Evolutionary conservation across 306 rosid genomes (phyloP).

Genomic region (Spatholobus suberectus): DNA sequence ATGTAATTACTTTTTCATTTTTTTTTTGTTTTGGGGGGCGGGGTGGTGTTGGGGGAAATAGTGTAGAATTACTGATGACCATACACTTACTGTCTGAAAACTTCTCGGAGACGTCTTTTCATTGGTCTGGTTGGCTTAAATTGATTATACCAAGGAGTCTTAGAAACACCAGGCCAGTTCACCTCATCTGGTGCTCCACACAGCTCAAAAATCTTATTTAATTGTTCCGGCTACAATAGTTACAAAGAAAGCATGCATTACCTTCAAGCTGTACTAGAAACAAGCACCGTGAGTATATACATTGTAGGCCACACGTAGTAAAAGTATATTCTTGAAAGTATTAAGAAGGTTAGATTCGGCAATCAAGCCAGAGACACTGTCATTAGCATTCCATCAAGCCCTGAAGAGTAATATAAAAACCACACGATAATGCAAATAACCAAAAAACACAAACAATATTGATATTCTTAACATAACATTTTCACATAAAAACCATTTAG

Average conservation of each 20-base stretch:
- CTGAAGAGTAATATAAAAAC: background rate
- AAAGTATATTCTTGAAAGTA: background rate
- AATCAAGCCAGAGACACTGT: background rate
- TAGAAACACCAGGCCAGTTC: no score
- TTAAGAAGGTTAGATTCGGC: background rate
- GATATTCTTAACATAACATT: no score
- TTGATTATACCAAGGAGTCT: constrained; percentile 70
- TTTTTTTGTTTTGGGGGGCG: no score
- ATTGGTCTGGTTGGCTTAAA: constrained; percentile 69
- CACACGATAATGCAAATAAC: background rate
- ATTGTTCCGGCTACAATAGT: constrained; percentile 69
- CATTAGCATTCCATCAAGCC: constrained; percentile 8
- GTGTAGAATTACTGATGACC: constrained; percentile 6
- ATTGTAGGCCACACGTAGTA: background rate
- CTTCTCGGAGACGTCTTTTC: constrained; percentile 74
- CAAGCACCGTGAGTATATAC: background rate
- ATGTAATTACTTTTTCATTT: background rate
- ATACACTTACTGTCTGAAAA: constrained; percentile 60
- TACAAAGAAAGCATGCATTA: constrained; percentile 21
- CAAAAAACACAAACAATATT: no score
- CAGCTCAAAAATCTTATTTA: constrained; percentile 72
- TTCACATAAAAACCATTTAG: background rate
- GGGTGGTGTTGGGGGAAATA: background rate
- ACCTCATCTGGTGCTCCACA: constrained; percentile 82
- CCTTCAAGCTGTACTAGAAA: background rate